Evolutionary conservation across 2,329 filamentous ascomycete species (phyloP).

Genomic region (Aspergillus fischeri): DNA sequence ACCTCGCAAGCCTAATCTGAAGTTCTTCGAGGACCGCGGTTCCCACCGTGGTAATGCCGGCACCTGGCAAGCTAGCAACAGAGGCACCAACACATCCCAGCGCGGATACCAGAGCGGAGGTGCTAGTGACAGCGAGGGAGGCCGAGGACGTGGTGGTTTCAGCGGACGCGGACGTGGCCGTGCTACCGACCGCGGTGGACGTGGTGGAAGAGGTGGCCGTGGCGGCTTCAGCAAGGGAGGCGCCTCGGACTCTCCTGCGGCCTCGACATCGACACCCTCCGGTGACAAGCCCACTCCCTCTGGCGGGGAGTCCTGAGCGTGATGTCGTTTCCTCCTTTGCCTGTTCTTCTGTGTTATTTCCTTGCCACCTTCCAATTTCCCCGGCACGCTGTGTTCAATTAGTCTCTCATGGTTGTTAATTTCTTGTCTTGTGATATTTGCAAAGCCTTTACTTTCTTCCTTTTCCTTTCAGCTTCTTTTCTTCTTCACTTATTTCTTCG

Average conservation of each 20-base stretch:
- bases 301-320: slow-evolving; percentile 28
- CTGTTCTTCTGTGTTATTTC: slow-evolving; percentile 11
- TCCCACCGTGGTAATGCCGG: slow-evolving; percentile 51
- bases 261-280: slow-evolving; percentile 24
- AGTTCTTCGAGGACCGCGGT: slow-evolving; percentile 72
- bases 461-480: background rate
- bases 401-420: slow-evolving; percentile 19
- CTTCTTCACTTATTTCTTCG: slow-evolving; percentile 3
- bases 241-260: slow-evolving; percentile 32
- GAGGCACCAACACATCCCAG: slow-evolving; percentile 61
- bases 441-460: slow-evolving; percentile 11
- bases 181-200: slow-evolving; percentile 48
- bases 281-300: slow-evolving; percentile 34
- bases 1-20: slow-evolving; percentile 74
- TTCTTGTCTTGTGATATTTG: slow-evolving; percentile 25
- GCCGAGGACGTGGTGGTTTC: slow-evolving; percentile 47
- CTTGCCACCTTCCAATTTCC: slow-evolving; percentile 9
- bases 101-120: slow-evolving; percentile 83
- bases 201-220: slow-evolving; percentile 57
- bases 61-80: slow-evolving; percentile 53
- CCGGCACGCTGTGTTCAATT: slow-evolving; percentile 11
- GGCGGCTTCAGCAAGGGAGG: slow-evolving; percentile 59
- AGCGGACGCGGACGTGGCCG: slow-evolving; percentile 51
- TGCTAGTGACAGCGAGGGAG: slow-evolving; percentile 69
- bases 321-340: slow-evolving; percentile 14